These are phyloP conservation scores for Naganishia friedmannii DNA, from an alignment of 768 basidiomycete species.

Conservation along the genomic window DNA sequence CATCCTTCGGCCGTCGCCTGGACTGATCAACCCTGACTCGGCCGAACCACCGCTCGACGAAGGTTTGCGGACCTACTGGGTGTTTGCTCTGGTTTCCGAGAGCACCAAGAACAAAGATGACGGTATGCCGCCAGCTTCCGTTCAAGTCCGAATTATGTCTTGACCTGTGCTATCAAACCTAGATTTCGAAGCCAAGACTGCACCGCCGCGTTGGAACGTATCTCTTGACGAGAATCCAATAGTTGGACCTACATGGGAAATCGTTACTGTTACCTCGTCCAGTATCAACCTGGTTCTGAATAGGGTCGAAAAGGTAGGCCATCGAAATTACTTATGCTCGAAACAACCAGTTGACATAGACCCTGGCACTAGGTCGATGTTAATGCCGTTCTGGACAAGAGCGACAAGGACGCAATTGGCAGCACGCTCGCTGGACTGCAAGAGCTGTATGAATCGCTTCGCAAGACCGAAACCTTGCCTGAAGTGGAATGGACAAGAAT, in stretches of 20 bases:
- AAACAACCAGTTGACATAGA: not conserved
- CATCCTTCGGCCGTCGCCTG: conserved; percentile 64
- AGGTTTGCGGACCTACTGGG: conserved; percentile 62
- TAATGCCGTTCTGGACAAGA: conserved; percentile 65
- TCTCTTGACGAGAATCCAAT: conserved; percentile 55
- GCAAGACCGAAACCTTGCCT: conserved; percentile 54
- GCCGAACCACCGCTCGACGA: conserved; percentile 56
- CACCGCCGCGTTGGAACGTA: conserved; percentile 79
- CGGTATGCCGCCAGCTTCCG: not conserved
- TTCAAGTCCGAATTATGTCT: not conserved
- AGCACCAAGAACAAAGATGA: conserved; percentile 60
- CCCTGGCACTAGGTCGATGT: conserved; percentile 61
- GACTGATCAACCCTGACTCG: conserved; percentile 37
- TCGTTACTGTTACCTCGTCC: conserved; percentile 63
- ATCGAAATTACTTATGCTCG: not conserved
- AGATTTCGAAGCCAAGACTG: conserved; percentile 62
- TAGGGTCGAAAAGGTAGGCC: conserved; percentile 65
- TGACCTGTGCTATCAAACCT: not conserved
- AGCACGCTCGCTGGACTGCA: conserved; percentile 57
- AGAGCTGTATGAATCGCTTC: conserved; percentile 60
- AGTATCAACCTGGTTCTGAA: conserved; percentile 75
- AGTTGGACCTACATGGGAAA: conserved; percentile 65
- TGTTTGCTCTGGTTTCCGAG: conserved; percentile 68
- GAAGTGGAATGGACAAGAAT: conserved; percentile 85
- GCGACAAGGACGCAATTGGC: conserved; percentile 62